Evolutionary conservation across 441 rosid genomes (phyloP).

Genomic region (Populus hybrid): DNA sequence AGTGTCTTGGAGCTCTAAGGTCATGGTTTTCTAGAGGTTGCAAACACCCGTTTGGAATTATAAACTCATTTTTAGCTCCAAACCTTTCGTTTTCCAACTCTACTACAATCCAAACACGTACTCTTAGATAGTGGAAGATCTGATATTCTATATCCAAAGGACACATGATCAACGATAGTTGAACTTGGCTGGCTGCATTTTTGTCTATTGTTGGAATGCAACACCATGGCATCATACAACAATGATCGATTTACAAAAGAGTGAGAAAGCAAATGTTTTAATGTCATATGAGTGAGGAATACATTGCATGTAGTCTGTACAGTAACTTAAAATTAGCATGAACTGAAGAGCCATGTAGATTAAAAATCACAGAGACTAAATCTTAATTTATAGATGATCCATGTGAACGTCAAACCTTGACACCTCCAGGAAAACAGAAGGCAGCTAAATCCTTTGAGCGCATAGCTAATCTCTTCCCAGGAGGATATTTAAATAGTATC

Average conservation of each 20-base stretch:
- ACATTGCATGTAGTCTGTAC: neutral
- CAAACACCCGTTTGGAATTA: too few species aligned
- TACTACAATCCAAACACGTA: neutral
- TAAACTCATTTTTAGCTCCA: neutral
- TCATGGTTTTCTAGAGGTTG: too few species aligned
- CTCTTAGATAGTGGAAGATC: neutral
- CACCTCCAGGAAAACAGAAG: slow-evolving; percentile 95
- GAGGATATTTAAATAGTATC: slow-evolving; percentile 92
- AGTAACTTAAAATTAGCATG: neutral
- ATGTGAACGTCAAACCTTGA: slow-evolving; percentile 47
- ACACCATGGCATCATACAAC: neutral
- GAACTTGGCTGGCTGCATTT: neutral
- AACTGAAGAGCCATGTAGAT: neutral
- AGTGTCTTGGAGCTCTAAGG: too few species aligned
- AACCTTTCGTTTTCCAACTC: neutral
- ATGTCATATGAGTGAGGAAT: neutral
- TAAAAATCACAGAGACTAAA: neutral
- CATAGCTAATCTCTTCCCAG: slow-evolving; percentile 76
- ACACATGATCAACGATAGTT: neutral
- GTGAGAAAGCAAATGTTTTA: neutral
- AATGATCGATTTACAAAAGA: neutral
- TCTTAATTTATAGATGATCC: neutral
- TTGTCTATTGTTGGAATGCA: neutral
- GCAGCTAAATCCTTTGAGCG: slow-evolving; percentile 82
- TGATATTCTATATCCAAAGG: neutral